phyloP scores from a whole-genome alignment of 2,329 filamentous ascomycete species.

The Onygena corvina region DNA sequence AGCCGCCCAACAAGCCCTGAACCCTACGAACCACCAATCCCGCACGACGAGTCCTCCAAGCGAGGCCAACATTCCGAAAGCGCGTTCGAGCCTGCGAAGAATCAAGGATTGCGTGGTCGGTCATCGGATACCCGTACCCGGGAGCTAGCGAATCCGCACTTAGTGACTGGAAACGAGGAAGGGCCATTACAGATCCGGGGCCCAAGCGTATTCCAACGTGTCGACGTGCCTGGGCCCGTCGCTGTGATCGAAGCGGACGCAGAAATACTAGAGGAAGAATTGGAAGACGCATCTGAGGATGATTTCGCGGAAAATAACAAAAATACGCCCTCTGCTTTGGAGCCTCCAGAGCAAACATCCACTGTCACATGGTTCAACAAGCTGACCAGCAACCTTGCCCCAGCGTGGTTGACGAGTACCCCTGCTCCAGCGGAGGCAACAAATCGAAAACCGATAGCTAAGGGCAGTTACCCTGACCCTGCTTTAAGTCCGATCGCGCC shows the following conservation, averaged over 20 bases:
- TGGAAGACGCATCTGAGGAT: background rate
- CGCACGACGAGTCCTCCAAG: background rate
- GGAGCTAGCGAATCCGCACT: background rate
- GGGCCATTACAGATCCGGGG: background rate
- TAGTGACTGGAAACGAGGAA: background rate
- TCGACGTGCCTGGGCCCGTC: too few relatives aligned
- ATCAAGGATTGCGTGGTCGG: background rate
- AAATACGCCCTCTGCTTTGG: background rate
- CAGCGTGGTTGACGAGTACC: slow-evolving; percentile 14
- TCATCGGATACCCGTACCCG: background rate
- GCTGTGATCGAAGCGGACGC: background rate
- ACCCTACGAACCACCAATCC: background rate
- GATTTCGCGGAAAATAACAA: background rate
- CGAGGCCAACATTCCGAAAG: background rate
- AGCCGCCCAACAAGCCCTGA: background rate
- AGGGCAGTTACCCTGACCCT: background rate
- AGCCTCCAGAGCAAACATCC: slow-evolving; percentile 6
- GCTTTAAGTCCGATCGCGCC: background rate
- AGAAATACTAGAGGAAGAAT: slow-evolving; percentile 1
- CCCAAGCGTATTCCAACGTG: background rate
- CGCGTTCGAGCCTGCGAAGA: background rate
- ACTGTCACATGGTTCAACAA: slow-evolving; percentile 30
- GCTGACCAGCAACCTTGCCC: slow-evolving; percentile 15
- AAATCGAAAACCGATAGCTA: background rate
- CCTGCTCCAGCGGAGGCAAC: slow-evolving; percentile 1